These are phyloP conservation scores for Tolypocladium cylindrosporum DNA, from an alignment of 2,329 filamentous ascomycete species.

Conservation along the genomic window DNA sequence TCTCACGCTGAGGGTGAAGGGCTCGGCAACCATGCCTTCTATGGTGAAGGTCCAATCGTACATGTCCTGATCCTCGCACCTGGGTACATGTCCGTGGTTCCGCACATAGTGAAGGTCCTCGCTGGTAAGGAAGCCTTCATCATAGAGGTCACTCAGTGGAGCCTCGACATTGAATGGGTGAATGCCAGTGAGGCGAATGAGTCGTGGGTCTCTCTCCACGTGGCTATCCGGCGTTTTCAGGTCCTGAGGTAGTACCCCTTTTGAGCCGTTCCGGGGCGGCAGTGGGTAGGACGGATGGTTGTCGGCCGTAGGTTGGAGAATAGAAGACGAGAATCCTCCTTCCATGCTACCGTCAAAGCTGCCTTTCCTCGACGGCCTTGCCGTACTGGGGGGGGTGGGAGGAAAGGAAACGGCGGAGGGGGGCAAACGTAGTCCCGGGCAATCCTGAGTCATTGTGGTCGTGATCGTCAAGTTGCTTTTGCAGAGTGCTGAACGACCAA, in stretches of 20 bases:
- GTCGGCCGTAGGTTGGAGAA: too few relatives aligned
- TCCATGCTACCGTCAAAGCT: constrained; percentile 15
- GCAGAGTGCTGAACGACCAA: too few relatives aligned
- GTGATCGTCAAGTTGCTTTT: too few relatives aligned
- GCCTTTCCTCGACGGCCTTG: constrained; percentile 23
- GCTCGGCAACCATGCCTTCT: constrained; percentile 73
- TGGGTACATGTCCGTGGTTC: constrained; percentile 78
- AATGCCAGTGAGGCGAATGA: constrained; percentile 78
- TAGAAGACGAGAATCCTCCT: too few relatives aligned
- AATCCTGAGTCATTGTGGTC: too few relatives aligned
- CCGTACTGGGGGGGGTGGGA: constrained; percentile 29
- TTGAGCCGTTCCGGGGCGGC: constrained; percentile 54
- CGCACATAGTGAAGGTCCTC: constrained; percentile 86
- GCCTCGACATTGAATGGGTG: constrained; percentile 91
- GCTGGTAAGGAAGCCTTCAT: constrained; percentile 75
- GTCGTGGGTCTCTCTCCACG: constrained; percentile 66
- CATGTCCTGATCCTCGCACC: constrained; percentile 61
- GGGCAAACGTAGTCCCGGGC: neutral
- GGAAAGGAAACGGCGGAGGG: constrained; percentile 16
- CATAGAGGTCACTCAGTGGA: constrained; percentile 66
- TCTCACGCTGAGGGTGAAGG: constrained; percentile 59
- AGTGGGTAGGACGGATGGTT: constrained; percentile 41
- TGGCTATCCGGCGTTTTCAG: constrained; percentile 75
- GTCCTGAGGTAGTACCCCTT: constrained; percentile 61
- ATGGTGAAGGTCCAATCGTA: constrained; percentile 74